A percentile compares a stretch with the other conserved stretches of the same genome.
Conservation (phyloP, 2,329 filamentous ascomycete genomes). For the Cladosporium velox region DNA sequence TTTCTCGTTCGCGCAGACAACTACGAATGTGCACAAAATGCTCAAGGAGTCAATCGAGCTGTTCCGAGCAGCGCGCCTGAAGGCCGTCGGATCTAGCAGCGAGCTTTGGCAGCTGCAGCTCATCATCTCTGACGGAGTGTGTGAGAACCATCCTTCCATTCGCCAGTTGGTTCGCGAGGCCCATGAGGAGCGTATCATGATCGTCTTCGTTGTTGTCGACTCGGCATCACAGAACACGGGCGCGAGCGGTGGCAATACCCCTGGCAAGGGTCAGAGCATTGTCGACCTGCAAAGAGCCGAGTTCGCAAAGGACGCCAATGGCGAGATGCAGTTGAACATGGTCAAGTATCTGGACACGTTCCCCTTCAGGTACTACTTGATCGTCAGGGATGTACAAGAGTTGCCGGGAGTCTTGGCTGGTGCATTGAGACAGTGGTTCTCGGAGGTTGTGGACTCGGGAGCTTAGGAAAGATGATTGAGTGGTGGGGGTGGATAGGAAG, state of each 20-base stretch:
- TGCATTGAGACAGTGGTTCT: constrained; percentile 94
- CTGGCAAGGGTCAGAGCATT: constrained; percentile 62
- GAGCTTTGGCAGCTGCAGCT: constrained; percentile 96
- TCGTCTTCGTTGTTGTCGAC: constrained; percentile 97
- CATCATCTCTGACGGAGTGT: constrained; percentile 91
- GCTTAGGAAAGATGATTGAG: background rate
- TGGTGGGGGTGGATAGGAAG: background rate
- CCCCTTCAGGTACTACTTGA: constrained; percentile 94
- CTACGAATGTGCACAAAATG: constrained; percentile 81
- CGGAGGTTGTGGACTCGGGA: constrained; percentile 59
- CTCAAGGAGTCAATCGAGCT: constrained; percentile 75
- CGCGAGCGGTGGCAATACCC: constrained; percentile 28
- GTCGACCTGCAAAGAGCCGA: constrained; percentile 84
- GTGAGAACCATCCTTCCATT: constrained; percentile 84
- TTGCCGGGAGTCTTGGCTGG: constrained; percentile 85
- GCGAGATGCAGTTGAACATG: constrained; percentile 70
- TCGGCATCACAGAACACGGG: constrained; percentile 39
- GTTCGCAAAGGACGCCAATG: constrained; percentile 70
- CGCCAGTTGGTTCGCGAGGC: constrained; percentile 81
- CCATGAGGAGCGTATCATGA: constrained; percentile 92
- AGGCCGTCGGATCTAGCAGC: constrained; percentile 52
- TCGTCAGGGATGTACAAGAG: constrained; percentile 89
- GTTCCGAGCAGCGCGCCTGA: constrained; percentile 74
- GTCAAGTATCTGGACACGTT: constrained; percentile 93
- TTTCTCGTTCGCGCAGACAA: constrained; percentile 81